A percentile compares a stretch with the other conserved stretches of the same genome.
Evolutionary conservation across 495 filamentous ascomycete species (phyloP).

Genomic region (Cladorrhinum samala): DNA sequence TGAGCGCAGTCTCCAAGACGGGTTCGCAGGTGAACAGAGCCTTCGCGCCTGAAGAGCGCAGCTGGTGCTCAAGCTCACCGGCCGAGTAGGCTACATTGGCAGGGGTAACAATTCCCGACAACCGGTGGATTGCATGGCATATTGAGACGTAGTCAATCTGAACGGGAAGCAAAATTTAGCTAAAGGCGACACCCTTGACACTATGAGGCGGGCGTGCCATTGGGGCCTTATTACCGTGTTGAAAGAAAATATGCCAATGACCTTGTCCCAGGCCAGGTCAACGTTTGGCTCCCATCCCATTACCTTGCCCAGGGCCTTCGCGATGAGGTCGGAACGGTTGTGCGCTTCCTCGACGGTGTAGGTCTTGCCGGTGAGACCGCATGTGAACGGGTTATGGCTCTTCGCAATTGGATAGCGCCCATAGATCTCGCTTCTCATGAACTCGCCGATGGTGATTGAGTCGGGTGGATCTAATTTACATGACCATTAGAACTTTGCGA

Average conservation of each 20-base stretch:
- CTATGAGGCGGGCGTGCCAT: no score
- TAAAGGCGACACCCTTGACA: slow-evolving; percentile 6
- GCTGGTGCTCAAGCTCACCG: slow-evolving; percentile 70
- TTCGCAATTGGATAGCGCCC: slow-evolving; percentile 58
- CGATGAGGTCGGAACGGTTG: slow-evolving; percentile 62
- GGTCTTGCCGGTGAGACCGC: slow-evolving; percentile 66
- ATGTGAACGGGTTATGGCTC: slow-evolving; percentile 72
- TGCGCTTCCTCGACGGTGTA: slow-evolving; percentile 62
- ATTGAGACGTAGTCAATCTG: slow-evolving; percentile 78
- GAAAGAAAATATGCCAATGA: slow-evolving; percentile 66
- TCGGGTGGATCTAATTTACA: slow-evolving; percentile 55
- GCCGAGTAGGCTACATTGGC: slow-evolving; percentile 80
- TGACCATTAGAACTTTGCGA: not conserved
- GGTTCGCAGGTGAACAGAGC: slow-evolving; percentile 74
- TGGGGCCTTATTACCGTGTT: slow-evolving; percentile 72
- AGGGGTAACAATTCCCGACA: slow-evolving; percentile 70
- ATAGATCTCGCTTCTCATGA: slow-evolving; percentile 70
- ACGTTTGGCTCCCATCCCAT: slow-evolving; percentile 68
- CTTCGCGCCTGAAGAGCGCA: slow-evolving; percentile 68
- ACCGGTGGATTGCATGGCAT: slow-evolving; percentile 67
- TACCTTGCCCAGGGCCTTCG: slow-evolving; percentile 63
- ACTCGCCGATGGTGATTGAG: slow-evolving; percentile 68
- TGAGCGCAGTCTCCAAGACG: slow-evolving; percentile 61
- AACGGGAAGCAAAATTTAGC: not conserved
- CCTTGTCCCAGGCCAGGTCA: slow-evolving; percentile 83